These are phyloP conservation scores for Termitomyces sp. DNA, from an alignment of 768 basidiomycete species.

Conservation along the genomic window DNA sequence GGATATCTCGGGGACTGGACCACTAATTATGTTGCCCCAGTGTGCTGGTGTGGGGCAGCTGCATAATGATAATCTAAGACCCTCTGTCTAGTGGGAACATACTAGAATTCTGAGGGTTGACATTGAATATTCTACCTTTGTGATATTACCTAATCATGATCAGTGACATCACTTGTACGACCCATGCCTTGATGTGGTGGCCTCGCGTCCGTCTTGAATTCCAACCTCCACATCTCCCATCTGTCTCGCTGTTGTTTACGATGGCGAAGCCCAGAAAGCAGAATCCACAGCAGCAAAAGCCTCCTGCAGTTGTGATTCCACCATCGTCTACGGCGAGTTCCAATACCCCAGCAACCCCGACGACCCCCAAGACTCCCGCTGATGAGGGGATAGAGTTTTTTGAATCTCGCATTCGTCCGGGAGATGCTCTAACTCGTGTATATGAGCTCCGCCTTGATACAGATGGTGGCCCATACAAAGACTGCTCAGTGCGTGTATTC, in stretches of 20 bases:
- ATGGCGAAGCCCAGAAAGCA: slow-evolving; percentile 24
- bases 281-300: slow-evolving; percentile 22
- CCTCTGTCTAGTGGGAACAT: slow-evolving; percentile 2
- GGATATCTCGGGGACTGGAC: slow-evolving; percentile 1
- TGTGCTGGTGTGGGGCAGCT: slow-evolving; percentile 6
- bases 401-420: slow-evolving; percentile 44
- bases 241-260: slow-evolving; percentile 4
- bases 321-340: slow-evolving; percentile 20
- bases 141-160: slow-evolving; percentile 13
- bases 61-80: slow-evolving; percentile 5
- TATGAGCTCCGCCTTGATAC: slow-evolving; percentile 85
- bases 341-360: slow-evolving; percentile 26
- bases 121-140: slow-evolving; percentile 3
- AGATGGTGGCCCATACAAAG: slow-evolving; percentile 88
- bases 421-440: slow-evolving; percentile 69
- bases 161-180: slow-evolving; percentile 12
- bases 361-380: slow-evolving; percentile 84
- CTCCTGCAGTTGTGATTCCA: slow-evolving; percentile 26
- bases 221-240: slow-evolving; percentile 9
- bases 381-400: slow-evolving; percentile 93
- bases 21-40: slow-evolving; percentile 1
- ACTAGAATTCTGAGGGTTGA: slow-evolving; percentile 1
- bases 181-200: background rate
- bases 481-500: slow-evolving; percentile 62
- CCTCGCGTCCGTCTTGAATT: slow-evolving; percentile 10